phyloP scores from a whole-genome alignment of 1,139 yeast genomes.

The Tardiomyces depauwii region DNA sequence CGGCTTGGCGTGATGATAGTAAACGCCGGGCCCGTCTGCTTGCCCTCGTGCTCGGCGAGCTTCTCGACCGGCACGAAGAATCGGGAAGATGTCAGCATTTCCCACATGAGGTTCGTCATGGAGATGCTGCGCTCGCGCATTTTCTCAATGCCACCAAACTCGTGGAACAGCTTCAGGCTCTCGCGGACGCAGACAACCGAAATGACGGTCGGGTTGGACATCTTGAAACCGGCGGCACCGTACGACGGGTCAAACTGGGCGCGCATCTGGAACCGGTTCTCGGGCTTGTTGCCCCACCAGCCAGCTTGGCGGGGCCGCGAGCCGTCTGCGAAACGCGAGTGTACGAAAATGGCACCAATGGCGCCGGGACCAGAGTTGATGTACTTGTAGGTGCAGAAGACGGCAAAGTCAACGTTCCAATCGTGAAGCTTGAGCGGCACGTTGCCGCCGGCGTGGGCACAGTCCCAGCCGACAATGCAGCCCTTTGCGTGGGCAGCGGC shows the following conservation, averaged over 20 bases:
- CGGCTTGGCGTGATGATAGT: conserved; percentile 62
- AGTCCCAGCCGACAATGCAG: conserved; percentile 81
- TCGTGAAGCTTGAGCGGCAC: conserved; percentile 66
- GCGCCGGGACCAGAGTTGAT: conserved; percentile 90
- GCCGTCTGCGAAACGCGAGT: conserved; percentile 37
- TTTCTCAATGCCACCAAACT: conserved; percentile 51
- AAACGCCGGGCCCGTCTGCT: conserved; percentile 30
- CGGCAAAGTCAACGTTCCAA: conserved; percentile 90
- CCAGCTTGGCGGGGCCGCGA: conserved; percentile 70
- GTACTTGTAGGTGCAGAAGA: conserved; percentile 89
- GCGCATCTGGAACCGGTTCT: conserved; percentile 65
- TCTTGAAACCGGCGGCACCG: conserved; percentile 80
- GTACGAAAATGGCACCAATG: conserved; percentile 72
- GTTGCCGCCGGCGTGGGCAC: conserved; percentile 92
- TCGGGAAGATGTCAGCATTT: conserved; percentile 28
- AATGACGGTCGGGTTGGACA: conserved; percentile 85
- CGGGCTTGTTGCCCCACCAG: conserved; percentile 89
- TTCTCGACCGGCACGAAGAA: conserved; percentile 32
- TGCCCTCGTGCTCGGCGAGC: conserved; percentile 10
- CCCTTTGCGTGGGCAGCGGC: conserved; percentile 41
- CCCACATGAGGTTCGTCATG: conserved; percentile 48
- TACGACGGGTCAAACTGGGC: conserved; percentile 68
- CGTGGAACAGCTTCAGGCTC: conserved; percentile 49
- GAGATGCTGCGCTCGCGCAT: conserved; percentile 46
- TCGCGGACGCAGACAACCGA: conserved; percentile 64